Evolutionary conservation across 805 yeast species (phyloP).

Genomic region (Starmerella apis): DNA sequence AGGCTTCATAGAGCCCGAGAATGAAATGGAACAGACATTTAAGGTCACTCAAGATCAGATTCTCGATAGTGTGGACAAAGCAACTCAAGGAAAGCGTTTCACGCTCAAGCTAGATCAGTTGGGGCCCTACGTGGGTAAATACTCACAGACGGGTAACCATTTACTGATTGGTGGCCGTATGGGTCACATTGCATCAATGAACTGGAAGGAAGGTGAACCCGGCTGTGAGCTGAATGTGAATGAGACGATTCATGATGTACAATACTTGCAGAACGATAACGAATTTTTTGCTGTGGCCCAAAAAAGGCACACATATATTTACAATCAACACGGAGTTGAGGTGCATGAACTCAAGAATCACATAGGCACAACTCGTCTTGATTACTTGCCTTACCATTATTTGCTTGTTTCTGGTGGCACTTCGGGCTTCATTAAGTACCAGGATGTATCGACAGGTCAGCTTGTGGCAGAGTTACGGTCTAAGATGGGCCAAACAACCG

Average conservation of each 20-base stretch:
- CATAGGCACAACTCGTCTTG: constrained; percentile 69
- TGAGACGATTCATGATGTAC: constrained; percentile 85
- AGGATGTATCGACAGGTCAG: constrained; percentile 88
- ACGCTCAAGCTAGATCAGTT: constrained; percentile 61
- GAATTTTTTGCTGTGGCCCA: constrained; percentile 96
- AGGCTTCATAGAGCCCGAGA: constrained; percentile 86
- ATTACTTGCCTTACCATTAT: constrained; percentile 87
- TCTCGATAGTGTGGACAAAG: constrained; percentile 58
- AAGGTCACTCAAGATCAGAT: constrained; percentile 77
- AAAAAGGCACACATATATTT: constrained; percentile 83
- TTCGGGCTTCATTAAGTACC: constrained; percentile 80
- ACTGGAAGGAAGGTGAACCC: constrained; percentile 81
- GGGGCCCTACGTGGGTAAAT: constrained; percentile 78
- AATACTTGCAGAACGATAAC: constrained; percentile 72
- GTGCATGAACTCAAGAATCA: constrained; percentile 86
- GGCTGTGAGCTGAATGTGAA: constrained; percentile 73
- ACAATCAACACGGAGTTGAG: constrained; percentile 85
- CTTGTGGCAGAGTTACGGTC: constrained; percentile 76
- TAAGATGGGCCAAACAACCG: constrained; percentile 78
- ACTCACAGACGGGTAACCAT: constrained; percentile 78
- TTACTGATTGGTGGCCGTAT: constrained; percentile 75
- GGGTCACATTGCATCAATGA: constrained; percentile 93
- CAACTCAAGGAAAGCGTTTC: constrained; percentile 64
- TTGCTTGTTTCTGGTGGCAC: constrained; percentile 79
- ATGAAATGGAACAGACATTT: constrained; percentile 82